Base-by-base conservation (phyloP, 495 filamentous ascomycete genomes). In the Hypoxylon crocopeplum region DNA sequence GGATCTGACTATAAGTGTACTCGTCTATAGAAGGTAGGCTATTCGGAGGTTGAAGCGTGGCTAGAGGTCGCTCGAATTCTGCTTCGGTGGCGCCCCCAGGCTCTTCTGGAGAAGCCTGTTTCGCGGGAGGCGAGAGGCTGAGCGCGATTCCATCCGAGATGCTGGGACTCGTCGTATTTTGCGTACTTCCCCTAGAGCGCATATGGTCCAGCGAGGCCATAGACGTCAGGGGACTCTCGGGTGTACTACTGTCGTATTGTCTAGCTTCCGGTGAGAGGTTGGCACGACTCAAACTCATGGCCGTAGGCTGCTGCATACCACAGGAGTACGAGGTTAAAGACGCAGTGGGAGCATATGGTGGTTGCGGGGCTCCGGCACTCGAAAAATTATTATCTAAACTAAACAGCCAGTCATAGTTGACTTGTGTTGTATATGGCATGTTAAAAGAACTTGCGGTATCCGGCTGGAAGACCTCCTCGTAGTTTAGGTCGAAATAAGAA, bases 361-460 rank as follows among this genome's bases (percentile, higher is more conserved):
- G 13, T 25, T 58, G 48, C 32, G 55, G 33, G 15, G 44, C 27
- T 5, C 15, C 8, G 37, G 38, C 11, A 17, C 16, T 24, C 7
- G 44, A 5, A 27, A 37, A 25, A 33, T 29, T 51, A 47, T 38
- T 42, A 37, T 62, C 39, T 44, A 67, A 72, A 48, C 79, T 77
- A 66, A 85, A 85, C 13, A 84, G 55, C 81, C 82, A 84, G 53
- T 81, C 80, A 56, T 83, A 84, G 48, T 84, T 81, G 47, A 70
- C 72, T 32, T 78, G 76, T 4, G 81, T 80, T 4, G 80, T 83
- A 59, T 83, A 86, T 1, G 81, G 81, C 53, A 80, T 78, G 47
- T 83, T 82, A 53, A 85, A 85, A 12, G 79, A 81, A 51, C 72
- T 82, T 10, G 78, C 76, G 3, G 75, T 72, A 65, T 78, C 73